Percentiles rank a stretch among this genome's conserved stretches.
phyloP scores from a whole-genome alignment of 805 yeast species.

The Sugiyamaella lignohabitans region DNA sequence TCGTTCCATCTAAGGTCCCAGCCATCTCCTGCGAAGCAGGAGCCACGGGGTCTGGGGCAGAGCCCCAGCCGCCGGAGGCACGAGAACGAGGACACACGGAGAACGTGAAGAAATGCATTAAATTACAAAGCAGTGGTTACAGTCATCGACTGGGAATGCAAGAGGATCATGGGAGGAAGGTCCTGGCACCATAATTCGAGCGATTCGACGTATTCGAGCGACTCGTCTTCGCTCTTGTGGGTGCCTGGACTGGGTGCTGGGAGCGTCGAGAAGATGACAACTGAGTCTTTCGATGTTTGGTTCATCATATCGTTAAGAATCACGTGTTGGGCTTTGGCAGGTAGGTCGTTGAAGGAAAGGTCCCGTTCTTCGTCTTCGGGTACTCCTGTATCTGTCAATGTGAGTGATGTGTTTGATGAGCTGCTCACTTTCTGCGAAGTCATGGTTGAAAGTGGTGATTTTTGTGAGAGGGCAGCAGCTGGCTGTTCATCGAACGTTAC shows the following conservation, averaged over 20 bases:
- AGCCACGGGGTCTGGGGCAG: not conserved
- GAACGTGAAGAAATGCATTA: not conserved
- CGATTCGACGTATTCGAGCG: constrained; percentile 68
- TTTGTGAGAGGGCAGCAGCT: constrained; percentile 12
- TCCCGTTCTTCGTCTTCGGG: not conserved
- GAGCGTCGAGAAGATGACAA: constrained; percentile 77
- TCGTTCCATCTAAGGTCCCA: not conserved
- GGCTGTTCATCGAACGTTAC: constrained; percentile 9
- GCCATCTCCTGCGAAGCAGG: not conserved
- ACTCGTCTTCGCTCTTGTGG: constrained; percentile 59
- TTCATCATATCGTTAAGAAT: constrained; percentile 83
- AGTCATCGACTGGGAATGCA: constrained; percentile 91
- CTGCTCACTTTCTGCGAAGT: not conserved
- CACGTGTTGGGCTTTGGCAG: constrained; percentile 85
- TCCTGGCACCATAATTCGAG: constrained; percentile 75
- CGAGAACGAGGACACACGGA: not conserved
- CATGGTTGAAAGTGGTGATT: not conserved
- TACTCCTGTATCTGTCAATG: not conserved
- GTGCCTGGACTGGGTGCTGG: constrained; percentile 87
- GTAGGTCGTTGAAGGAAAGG: constrained; percentile 72
- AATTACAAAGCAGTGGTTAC: constrained; percentile 81
- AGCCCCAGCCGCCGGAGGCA: constrained; percentile 1
- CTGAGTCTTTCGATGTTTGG: constrained; percentile 54
- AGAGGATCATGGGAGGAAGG: constrained; percentile 73
- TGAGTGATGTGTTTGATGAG: not conserved